Conservation (phyloP, 2,329 filamentous ascomycete species). For the Aspergillus persii region DNA sequence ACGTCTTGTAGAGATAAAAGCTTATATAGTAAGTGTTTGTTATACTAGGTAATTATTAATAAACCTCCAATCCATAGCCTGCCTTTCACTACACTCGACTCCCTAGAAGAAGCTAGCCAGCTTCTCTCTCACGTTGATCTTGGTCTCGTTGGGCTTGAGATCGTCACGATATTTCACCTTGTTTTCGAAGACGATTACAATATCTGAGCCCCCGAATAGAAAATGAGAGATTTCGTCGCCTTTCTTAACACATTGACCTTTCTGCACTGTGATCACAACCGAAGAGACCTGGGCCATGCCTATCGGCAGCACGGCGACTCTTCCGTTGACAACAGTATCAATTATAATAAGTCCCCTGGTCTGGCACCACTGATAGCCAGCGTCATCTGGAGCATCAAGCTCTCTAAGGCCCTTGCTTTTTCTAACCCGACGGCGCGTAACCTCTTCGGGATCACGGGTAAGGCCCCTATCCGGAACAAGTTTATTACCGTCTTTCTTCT, state of each 20-base stretch:
- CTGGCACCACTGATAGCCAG: slow-evolving; percentile 45
- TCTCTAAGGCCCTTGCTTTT: background rate
- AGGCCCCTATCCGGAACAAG: background rate
- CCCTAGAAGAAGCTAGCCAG: background rate
- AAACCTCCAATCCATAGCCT: too few relatives aligned
- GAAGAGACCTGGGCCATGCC: slow-evolving; percentile 48
- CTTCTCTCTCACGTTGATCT: slow-evolving; percentile 6
- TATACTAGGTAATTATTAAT: too few relatives aligned
- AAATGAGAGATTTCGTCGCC: slow-evolving; percentile 46
- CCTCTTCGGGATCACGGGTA: background rate
- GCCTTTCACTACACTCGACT: too few relatives aligned
- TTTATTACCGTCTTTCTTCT: background rate
- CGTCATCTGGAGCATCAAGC: slow-evolving; percentile 30
- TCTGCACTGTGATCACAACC: slow-evolving; percentile 30
- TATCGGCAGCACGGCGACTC: slow-evolving; percentile 46
- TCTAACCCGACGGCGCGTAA: background rate
- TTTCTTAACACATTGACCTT: slow-evolving; percentile 32
- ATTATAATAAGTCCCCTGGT: slow-evolving; percentile 40
- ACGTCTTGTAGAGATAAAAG: too few relatives aligned
- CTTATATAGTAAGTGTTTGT: too few relatives aligned
- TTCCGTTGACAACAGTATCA: slow-evolving; percentile 26
- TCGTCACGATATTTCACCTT: slow-evolving; percentile 1
- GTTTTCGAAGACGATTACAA: slow-evolving; percentile 41
- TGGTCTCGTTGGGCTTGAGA: background rate
- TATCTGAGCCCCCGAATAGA: slow-evolving; percentile 46